These are phyloP conservation scores for Funneliformis geosporum DNA, from an alignment of 192 early-diverging fungal genomes.

Conservation along the genomic window DNA sequence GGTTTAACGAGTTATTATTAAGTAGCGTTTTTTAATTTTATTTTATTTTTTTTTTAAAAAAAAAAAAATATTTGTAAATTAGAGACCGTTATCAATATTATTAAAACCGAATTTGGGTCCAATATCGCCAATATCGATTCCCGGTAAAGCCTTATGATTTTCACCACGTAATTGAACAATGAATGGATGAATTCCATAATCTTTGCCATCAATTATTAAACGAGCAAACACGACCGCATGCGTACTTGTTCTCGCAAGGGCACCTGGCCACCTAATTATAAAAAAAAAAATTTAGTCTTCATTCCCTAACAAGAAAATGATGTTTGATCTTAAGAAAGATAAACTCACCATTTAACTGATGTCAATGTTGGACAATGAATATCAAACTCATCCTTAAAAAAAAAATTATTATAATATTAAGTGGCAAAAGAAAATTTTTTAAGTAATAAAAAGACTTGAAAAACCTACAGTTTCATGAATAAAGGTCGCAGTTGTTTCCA, in stretches of 20 bases:
- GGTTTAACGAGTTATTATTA: neutral
- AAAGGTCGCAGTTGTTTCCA: constrained; percentile 87
- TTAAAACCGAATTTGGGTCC: constrained; percentile 75
- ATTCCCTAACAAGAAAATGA: no score
- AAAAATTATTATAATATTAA: neutral
- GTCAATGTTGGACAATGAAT: constrained; percentile 71
- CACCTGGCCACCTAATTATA: constrained; percentile 70
- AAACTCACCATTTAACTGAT: constrained; percentile 76
- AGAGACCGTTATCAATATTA: constrained; percentile 38
- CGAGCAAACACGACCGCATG: constrained; percentile 78
- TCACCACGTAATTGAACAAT: constrained; percentile 51
- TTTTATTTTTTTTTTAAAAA: no score
- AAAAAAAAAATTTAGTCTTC: no score
- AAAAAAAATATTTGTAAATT: neutral
- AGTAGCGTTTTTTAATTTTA: no score
- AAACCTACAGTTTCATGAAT: constrained; percentile 53
- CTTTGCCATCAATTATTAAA: constrained; percentile 69
- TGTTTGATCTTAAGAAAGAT: neutral
- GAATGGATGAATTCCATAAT: constrained; percentile 60
- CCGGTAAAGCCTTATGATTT: constrained; percentile 38
- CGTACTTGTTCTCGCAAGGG: constrained; percentile 75
- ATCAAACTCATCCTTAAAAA: constrained; percentile 80
- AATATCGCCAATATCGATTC: constrained; percentile 44
- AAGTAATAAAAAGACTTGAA: neutral
- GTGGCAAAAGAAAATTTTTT: neutral